A percentile compares a stretch with the other conserved stretches of the same genome.
phyloP scores from a whole-genome alignment of 306 rosid genomes.

The Alnus glutinosa region DNA sequence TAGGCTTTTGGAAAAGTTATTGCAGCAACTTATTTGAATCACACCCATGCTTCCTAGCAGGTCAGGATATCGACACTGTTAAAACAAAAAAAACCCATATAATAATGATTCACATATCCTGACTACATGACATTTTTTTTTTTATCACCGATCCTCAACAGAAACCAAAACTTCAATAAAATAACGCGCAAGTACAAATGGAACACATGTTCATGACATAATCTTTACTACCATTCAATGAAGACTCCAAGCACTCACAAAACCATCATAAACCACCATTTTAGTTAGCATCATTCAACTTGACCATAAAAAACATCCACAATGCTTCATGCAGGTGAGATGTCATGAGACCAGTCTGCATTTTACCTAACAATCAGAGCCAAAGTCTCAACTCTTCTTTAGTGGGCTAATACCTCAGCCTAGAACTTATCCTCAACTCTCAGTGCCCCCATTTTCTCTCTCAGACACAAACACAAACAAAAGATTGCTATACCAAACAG shows the following conservation, averaged over 20 bases:
- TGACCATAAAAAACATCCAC: background rate
- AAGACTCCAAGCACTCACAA: background rate
- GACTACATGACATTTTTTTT: background rate
- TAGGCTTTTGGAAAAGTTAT: background rate
- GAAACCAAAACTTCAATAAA: background rate
- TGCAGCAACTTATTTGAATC: background rate
- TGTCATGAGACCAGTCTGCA: background rate
- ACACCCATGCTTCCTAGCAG: background rate
- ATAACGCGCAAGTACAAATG: background rate
- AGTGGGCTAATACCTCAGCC: background rate
- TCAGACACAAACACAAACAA: background rate
- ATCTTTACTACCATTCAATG: background rate
- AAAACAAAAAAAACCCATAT: background rate
- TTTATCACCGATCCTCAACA: background rate
- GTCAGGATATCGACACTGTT: background rate
- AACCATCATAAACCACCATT: background rate
- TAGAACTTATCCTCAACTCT: background rate
- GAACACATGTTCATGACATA: background rate
- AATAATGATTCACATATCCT: background rate
- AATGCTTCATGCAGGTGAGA: background rate
- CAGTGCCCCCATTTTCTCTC: background rate
- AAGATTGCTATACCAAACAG: slow-evolving; percentile 1
- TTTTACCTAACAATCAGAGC: background rate
- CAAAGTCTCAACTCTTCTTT: background rate
- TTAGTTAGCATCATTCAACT: background rate